Percentiles rank a stretch among this genome's conserved stretches.
Evolutionary conservation across 768 basidiomycete species (phyloP).

Genomic region (Pleurotus tuber-regium): DNA sequence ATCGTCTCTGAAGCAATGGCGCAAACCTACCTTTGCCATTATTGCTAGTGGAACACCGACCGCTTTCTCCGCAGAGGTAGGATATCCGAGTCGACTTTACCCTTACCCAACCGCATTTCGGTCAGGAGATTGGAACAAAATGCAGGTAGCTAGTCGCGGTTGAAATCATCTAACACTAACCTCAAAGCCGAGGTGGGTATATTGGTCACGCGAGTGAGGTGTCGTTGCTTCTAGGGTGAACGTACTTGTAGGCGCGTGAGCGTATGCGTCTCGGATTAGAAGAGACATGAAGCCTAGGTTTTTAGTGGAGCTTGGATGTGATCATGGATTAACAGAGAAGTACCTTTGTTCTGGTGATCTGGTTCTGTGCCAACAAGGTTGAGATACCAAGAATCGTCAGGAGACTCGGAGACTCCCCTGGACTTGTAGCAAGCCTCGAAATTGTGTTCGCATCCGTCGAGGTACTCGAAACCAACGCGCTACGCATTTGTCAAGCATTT

Average conservation of each 20-base stretch:
- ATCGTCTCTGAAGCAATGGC: too few relatives aligned
- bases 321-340: not conserved
- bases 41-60: not conserved
- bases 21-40: too few relatives aligned
- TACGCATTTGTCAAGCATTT: not conserved
- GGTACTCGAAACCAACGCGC: conserved; percentile 23
- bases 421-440: conserved; percentile 19
- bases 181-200: conserved; percentile 29
- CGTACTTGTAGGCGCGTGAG: conserved; percentile 18
- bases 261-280: conserved; percentile 26
- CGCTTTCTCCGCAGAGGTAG: not conserved
- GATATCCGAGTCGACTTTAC: not conserved
- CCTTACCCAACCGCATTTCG: not conserved
- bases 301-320: not conserved
- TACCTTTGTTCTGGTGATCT: conserved; percentile 27
- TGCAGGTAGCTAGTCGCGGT: not conserved
- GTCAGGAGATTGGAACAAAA: not conserved
- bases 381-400: conserved; percentile 28
- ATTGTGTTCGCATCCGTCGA: conserved; percentile 14
- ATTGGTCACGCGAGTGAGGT: conserved; percentile 25
- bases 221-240: conserved; percentile 29
- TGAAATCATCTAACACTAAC: conserved; percentile 9
- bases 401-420: conserved; percentile 15
- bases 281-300: conserved; percentile 25
- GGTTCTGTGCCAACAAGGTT: conserved; percentile 25